A percentile compares a stretch with the other conserved stretches of the same genome.
These are phyloP conservation scores for Apiospora sp. DNA, from an alignment of 2,329 filamentous ascomycete species.

Conservation along the genomic window DNA sequence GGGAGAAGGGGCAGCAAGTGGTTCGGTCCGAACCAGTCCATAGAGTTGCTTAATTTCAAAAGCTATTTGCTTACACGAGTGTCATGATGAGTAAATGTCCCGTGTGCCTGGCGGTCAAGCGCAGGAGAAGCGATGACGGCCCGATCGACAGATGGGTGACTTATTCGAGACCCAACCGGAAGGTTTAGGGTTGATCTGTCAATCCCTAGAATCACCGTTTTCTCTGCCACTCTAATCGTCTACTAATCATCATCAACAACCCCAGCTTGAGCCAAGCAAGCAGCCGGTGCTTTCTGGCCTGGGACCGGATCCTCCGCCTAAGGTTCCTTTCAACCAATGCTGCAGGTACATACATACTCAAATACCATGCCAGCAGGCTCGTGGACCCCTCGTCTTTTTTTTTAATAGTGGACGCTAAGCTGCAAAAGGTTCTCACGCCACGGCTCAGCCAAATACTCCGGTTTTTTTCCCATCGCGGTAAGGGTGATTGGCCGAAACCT, in stretches of 20 bases:
- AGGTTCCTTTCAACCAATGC: neutral
- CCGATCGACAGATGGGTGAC: neutral
- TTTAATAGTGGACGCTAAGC: neutral
- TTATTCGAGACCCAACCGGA: neutral
- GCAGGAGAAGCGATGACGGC: neutral
- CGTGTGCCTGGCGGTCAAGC: neutral
- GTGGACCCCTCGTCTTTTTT: neutral
- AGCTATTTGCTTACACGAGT: neutral
- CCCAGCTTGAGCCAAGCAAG: neutral
- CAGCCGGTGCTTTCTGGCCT: neutral
- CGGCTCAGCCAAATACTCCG: neutral
- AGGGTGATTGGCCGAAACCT: neutral
- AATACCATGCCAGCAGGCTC: neutral
- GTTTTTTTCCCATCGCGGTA: neutral
- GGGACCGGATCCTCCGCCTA: neutral
- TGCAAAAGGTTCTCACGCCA: neutral
- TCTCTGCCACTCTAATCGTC: neutral
- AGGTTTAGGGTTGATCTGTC: neutral
- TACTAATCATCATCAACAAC: neutral
- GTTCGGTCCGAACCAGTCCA: neutral
- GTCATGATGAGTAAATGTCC: neutral
- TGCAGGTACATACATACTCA: neutral
- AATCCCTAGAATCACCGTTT: neutral
- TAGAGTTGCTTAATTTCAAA: constrained; percentile 3
- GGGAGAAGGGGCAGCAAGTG: neutral